These are phyloP conservation scores for Podospora australis DNA, from an alignment of 495 filamentous ascomycete genomes.

Conservation along the genomic window DNA sequence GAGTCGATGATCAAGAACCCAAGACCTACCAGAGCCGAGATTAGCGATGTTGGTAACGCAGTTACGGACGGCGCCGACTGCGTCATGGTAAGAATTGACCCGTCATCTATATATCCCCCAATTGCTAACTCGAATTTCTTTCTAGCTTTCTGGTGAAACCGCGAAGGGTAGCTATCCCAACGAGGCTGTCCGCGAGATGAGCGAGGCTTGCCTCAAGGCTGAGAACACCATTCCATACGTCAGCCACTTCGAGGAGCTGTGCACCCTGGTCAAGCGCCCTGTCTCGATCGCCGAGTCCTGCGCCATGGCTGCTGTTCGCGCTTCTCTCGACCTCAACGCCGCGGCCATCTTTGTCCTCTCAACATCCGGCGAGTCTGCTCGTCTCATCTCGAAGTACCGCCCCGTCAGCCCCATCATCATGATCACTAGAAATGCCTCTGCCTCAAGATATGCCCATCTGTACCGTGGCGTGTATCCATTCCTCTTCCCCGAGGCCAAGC, in stretches of 20 bases:
- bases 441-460: slow-evolving; percentile 85
- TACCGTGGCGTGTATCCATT: slow-evolving; percentile 98
- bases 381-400: slow-evolving; percentile 94
- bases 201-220: slow-evolving; percentile 90
- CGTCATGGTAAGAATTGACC: slow-evolving; percentile 61
- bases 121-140: neutral
- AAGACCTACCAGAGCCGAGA: slow-evolving; percentile 93
- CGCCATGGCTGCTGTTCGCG: slow-evolving; percentile 91
- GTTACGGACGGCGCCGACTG: slow-evolving; percentile 97
- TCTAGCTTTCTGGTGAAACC: slow-evolving; percentile 80
- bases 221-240: slow-evolving; percentile 96
- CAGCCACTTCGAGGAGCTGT: slow-evolving; percentile 91
- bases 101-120: too few relatives aligned
- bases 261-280: slow-evolving; percentile 71
- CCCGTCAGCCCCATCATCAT: slow-evolving; percentile 98
- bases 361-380: slow-evolving; percentile 84
- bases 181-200: slow-evolving; percentile 95
- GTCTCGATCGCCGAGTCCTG: slow-evolving; percentile 83
- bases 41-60: slow-evolving; percentile 96
- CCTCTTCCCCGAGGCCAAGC: slow-evolving; percentile 86
- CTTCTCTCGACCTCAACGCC: slow-evolving; percentile 90
- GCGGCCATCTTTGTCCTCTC: slow-evolving; percentile 91
- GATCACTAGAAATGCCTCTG: slow-evolving; percentile 80
- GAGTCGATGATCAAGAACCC: slow-evolving; percentile 99
- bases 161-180: slow-evolving; percentile 94